Percentiles rank a stretch among this genome's conserved stretches.
phyloP scores from a whole-genome alignment of 179 eudicot genomes.

The Heliamphora pulchella region DNA sequence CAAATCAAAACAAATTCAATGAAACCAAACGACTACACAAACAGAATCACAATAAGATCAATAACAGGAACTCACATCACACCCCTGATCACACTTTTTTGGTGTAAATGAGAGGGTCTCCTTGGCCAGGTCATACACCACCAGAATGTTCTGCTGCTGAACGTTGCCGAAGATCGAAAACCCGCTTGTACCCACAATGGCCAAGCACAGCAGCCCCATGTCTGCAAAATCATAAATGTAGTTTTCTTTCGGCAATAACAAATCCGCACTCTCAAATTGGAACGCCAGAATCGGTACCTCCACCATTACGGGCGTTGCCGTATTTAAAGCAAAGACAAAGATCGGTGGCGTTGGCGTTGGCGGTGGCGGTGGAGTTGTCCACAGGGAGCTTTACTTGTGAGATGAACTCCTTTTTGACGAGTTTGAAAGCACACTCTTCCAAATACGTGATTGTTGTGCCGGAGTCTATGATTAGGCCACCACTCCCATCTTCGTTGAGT shows the following conservation, averaged over 20 bases:
- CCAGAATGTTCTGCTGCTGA: conserved; percentile 72
- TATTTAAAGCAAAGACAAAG: conserved; percentile 67
- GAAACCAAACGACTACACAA: too few relatives aligned
- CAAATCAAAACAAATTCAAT: too few relatives aligned
- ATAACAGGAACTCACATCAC: conserved; percentile 28
- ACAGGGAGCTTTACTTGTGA: conserved; percentile 44
- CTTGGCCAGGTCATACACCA: conserved; percentile 62
- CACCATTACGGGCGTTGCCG: conserved; percentile 19
- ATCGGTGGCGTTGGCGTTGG: conserved; percentile 33
- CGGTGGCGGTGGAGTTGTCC: conserved; percentile 20
- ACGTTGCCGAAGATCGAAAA: conserved; percentile 79
- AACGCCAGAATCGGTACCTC: conserved; percentile 57
- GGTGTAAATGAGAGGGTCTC: conserved; percentile 65
- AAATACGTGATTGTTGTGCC: conserved; percentile 79
- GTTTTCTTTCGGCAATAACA: conserved; percentile 72
- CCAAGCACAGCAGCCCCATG: conserved; percentile 56
- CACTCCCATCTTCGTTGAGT: conserved; percentile 56
- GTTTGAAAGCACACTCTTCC: conserved; percentile 42
- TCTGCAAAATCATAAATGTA: conserved; percentile 51
- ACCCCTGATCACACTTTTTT: conserved; percentile 49
- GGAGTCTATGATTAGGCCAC: conserved; percentile 82
- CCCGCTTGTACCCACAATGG: conserved; percentile 68
- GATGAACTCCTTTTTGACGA: conserved; percentile 45
- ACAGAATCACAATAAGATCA: neutral
- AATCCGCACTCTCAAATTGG: conserved; percentile 55